Evolutionary conservation across 1,284 basidiomycete genomes (phyloP), one percentile per base, ranked within the genome.

Genomic region (Pascua sp.): DNA sequence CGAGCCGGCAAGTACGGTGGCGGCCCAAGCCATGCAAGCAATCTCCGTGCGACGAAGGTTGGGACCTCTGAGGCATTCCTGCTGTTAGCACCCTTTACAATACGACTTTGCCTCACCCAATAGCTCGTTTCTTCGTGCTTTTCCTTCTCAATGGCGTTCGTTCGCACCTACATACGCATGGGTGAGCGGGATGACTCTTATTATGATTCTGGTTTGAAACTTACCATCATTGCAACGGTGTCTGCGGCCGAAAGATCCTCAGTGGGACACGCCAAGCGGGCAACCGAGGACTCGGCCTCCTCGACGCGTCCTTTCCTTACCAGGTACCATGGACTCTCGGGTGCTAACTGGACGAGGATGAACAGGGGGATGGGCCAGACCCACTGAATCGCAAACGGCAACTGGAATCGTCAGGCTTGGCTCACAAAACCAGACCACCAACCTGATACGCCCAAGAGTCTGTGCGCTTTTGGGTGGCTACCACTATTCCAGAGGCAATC

Each of bases 351-450:
- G 24, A 53, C 56, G 24, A 59, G 54, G 24, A 68, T 56, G 49
- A 68, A 57, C 36, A 67, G 49, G 0, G 71, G 69, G 5, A 67
- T 62, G 11, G 72, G 68, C 75, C 76, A 75, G 43, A 76, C 58
- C 77, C 77, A 80, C 67, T 79, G 77, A 8, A 67, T 47, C 10
- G 69, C 76, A 54, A 74, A 78, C 13, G 77, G 76, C 32, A 79
- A 63, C 40, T 67, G 62, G 59, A 32, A 7, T 32, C 7, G 24
- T 32, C 24, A 32, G 24, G 7, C 24, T 67, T 77, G 4, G 64
- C 69, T 67, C 60, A 59, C 4, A 64, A 68, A 57, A 39, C 36
- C 15, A 13, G 42, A 3, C 24, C 24, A 32, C 24, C 3, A 32
- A 32, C 24, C 24, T 7, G 24, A 32, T 46, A 32, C 3, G 24